These are phyloP conservation scores for Eragrostis nindensis DNA, from an alignment of 176 grass and related monocot species.

Conservation along the genomic window DNA sequence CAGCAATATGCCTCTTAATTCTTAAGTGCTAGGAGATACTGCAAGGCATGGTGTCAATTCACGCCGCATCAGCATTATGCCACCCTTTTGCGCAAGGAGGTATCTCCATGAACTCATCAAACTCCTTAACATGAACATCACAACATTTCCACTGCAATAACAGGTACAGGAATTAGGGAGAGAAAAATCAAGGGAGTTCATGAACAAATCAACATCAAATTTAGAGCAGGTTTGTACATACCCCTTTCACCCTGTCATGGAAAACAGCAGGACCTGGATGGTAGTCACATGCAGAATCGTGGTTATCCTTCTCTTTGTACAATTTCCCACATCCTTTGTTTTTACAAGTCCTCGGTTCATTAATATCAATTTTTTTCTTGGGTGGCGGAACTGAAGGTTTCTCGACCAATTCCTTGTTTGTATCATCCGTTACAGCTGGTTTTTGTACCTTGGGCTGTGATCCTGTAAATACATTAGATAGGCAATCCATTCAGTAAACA, in stretches of 20 bases:
- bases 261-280: constrained; percentile 97
- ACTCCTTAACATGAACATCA: constrained; percentile 91
- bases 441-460: constrained; percentile 72
- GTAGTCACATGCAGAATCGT: constrained; percentile 83
- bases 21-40: constrained; percentile 2
- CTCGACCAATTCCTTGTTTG: constrained; percentile 40
- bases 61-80: constrained; percentile 83
- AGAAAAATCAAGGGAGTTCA: background rate
- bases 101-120: constrained; percentile 93
- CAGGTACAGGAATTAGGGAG: constrained; percentile 2
- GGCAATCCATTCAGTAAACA: constrained; percentile 4
- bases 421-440: constrained; percentile 31
- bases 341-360: constrained; percentile 72
- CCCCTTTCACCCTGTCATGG: constrained; percentile 87
- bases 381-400: constrained; percentile 43
- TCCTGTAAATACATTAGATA: constrained; percentile 51
- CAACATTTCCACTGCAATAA: constrained; percentile 95
- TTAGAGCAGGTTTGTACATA: constrained; percentile 45
- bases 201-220: constrained; percentile 9
- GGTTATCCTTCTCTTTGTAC: constrained; percentile 96
- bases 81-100: constrained; percentile 94
- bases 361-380: constrained; percentile 81
- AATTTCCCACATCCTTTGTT: constrained; percentile 97
- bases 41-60: constrained; percentile 39
- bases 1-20: constrained; percentile 9